Evolutionary conservation across 495 filamentous ascomycete genomes (phyloP).

Genomic region (Penicillium salamii): DNA sequence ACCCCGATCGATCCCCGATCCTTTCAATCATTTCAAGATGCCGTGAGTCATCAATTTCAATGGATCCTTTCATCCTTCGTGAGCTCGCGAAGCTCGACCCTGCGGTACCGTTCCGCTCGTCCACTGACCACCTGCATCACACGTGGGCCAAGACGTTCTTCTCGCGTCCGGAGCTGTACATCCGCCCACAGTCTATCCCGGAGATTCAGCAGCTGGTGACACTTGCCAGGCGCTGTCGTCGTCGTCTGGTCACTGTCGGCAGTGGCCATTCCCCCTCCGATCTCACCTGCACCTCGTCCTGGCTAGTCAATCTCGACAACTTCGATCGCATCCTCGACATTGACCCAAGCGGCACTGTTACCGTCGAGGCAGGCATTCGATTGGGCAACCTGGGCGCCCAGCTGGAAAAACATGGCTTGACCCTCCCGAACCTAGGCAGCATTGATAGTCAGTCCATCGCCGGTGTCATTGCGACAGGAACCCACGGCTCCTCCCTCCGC

Average conservation of each 20-base stretch:
- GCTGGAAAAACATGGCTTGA: conserved; percentile 69
- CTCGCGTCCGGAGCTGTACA: conserved; percentile 82
- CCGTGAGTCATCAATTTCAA: conserved; percentile 14
- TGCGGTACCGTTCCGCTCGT: conserved; percentile 72
- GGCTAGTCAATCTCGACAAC: conserved; percentile 90
- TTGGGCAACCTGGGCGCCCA: conserved; percentile 64
- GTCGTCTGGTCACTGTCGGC: conserved; percentile 76
- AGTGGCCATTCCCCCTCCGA: conserved; percentile 90
- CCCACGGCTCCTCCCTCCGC: conserved; percentile 80
- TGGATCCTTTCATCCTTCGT: conserved; percentile 47
- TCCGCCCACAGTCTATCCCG: conserved; percentile 70
- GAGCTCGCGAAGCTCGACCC: conserved; percentile 58
- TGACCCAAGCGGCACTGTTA: conserved; percentile 60
- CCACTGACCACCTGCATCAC: conserved; percentile 68
- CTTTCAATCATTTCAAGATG: conserved; percentile 5
- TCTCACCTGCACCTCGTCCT: conserved; percentile 88
- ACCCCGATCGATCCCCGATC: no score
- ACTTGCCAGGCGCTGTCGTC: conserved; percentile 76
- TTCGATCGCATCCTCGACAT: conserved; percentile 70
- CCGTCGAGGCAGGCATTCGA: conserved; percentile 81
- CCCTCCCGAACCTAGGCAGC: conserved; percentile 85
- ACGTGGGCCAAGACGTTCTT: conserved; percentile 97
- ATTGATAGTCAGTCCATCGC: conserved; percentile 94
- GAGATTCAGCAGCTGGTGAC: conserved; percentile 83
- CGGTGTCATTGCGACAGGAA: conserved; percentile 88